Evolutionary conservation across 2,329 filamentous ascomycete species (phyloP).

Genomic region (Rhytidhysteron rufulum): DNA sequence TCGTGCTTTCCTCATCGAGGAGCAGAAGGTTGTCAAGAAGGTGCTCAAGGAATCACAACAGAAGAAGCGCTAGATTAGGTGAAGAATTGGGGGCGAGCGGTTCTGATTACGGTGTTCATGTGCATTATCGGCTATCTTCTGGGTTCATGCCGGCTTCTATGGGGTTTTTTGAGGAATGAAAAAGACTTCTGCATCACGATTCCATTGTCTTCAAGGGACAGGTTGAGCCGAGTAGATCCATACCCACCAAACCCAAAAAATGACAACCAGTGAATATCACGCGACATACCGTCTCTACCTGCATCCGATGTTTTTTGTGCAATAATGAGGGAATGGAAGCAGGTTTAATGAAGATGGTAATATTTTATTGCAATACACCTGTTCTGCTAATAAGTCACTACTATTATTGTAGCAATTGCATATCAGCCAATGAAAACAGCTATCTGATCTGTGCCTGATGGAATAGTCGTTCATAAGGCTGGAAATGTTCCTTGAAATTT

Average conservation of each 20-base stretch:
- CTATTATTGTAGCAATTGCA: too few relatives aligned
- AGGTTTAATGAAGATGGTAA: too few relatives aligned
- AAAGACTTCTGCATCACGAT: constrained; percentile 32
- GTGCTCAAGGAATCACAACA: constrained; percentile 97
- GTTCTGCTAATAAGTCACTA: too few relatives aligned
- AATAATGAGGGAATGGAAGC: too few relatives aligned
- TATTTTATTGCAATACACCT: too few relatives aligned
- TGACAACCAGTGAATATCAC: not conserved
- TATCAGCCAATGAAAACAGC: too few relatives aligned
- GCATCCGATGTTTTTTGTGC: too few relatives aligned
- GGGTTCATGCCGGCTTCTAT: constrained; percentile 31
- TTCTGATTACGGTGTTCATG: constrained; percentile 39
- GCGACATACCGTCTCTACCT: too few relatives aligned
- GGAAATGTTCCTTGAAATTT: too few relatives aligned
- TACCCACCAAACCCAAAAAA: constrained; percentile 8
- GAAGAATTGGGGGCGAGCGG: constrained; percentile 15
- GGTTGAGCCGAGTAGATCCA: constrained; percentile 31
- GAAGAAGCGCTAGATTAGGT: constrained; percentile 54
- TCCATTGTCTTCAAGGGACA: constrained; percentile 23
- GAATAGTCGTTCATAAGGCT: too few relatives aligned
- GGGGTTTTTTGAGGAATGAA: constrained; percentile 32
- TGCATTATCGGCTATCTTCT: constrained; percentile 39
- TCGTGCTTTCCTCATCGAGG: constrained; percentile 98
- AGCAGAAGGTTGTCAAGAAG: constrained; percentile 99
- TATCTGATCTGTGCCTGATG: too few relatives aligned